These are phyloP conservation scores for Hirsutella rhossiliensis DNA, from an alignment of 2,329 filamentous ascomycete species.

Conservation along the genomic window DNA sequence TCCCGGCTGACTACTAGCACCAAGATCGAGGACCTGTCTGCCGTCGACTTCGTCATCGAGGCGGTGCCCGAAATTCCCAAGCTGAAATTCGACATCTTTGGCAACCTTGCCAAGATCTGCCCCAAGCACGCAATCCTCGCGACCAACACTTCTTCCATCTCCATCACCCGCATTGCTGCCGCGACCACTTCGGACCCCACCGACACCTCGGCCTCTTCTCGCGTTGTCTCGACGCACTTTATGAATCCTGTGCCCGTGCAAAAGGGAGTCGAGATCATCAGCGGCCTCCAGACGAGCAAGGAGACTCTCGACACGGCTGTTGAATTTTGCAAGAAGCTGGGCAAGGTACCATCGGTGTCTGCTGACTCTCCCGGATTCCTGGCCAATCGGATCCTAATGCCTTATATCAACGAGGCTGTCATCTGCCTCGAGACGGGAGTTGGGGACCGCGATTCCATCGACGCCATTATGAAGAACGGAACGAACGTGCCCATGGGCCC, in stretches of 20 bases:
- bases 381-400: constrained; percentile 95
- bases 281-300: constrained; percentile 79
- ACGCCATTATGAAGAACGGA: constrained; percentile 98
- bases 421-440: constrained; percentile 93
- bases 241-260: constrained; percentile 98
- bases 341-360: constrained; percentile 79
- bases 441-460: constrained; percentile 81
- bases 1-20: constrained; percentile 59
- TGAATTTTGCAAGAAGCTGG: constrained; percentile 81
- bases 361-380: constrained; percentile 89
- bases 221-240: constrained; percentile 93
- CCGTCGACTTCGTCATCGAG: constrained; percentile 96
- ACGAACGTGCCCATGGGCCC: constrained; percentile 98
- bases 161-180: constrained; percentile 90
- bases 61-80: constrained; percentile 86
- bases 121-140: constrained; percentile 80
- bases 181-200: constrained; percentile 68
- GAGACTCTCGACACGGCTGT: constrained; percentile 73
- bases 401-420: constrained; percentile 96
- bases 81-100: constrained; percentile 82
- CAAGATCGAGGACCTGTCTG: constrained; percentile 61
- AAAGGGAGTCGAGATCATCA: constrained; percentile 96
- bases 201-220: constrained; percentile 69
- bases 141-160: constrained; percentile 98
- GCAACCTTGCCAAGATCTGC: constrained; percentile 67